Percentiles rank a stretch among this genome's conserved stretches.
Conservation (phyloP, 768 basidiomycete genomes). For the Auricularia auricula-judae region DNA sequence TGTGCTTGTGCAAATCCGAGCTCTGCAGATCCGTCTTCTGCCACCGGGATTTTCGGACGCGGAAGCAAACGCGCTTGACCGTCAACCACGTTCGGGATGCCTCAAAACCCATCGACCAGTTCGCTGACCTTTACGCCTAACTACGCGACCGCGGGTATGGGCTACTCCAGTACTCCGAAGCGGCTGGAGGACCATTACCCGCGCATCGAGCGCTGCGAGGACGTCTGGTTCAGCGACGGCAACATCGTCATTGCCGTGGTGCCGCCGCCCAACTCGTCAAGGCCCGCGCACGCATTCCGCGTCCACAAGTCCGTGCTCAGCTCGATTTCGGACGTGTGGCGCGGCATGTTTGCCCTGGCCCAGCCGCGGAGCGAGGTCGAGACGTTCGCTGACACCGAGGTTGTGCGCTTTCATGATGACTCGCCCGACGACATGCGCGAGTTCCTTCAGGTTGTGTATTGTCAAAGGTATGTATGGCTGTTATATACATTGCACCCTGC, state of each 20-base stretch:
- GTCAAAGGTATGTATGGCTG: background rate
- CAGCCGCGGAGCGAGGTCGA: background rate
- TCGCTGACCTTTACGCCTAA: background rate
- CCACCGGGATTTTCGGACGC: background rate
- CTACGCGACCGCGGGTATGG: background rate
- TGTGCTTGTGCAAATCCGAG: background rate
- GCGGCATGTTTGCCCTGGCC: background rate
- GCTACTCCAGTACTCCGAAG: background rate
- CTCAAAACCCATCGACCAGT: background rate
- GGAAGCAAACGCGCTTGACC: background rate
- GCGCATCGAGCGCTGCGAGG: background rate
- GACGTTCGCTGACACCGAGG: background rate
- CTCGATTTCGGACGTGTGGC: background rate
- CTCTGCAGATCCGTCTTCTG: too few relatives aligned
- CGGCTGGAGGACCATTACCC: background rate
- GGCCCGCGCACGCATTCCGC: background rate
- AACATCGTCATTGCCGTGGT: background rate
- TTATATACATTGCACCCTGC: background rate
- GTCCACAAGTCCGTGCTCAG: background rate
- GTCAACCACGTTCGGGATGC: background rate
- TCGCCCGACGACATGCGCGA: background rate
- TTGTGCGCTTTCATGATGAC: background rate
- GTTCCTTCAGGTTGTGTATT: background rate
- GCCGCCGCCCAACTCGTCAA: constrained; percentile 1
- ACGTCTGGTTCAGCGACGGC: background rate